Percentiles rank a stretch among this genome's conserved stretches.
These are phyloP conservation scores for Medicago truncatula DNA, from an alignment of 306 rosid species.

Conservation along the genomic window MtrunA17r5.0-ANR NC_053049.1:5248001-5248500, in stretches of 20 bases:
- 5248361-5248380: constrained; percentile 74
- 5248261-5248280: constrained; percentile 84
- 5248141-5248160: constrained; percentile 24
- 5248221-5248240: constrained; percentile 54
- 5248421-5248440: neutral
- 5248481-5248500: neutral
- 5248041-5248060: no score
- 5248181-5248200: neutral
- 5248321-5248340: constrained; percentile 69
- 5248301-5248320: constrained; percentile 70
- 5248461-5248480: neutral
- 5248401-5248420: neutral
- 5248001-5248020: no score
- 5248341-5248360: constrained; percentile 88
- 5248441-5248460: no score
- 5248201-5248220: neutral
- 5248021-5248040: no score
- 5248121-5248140: constrained; percentile 30
- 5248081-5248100: constrained; percentile 50
- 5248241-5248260: constrained; percentile 67
- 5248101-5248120: neutral
- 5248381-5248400: neutral
- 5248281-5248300: constrained; percentile 83
- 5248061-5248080: no score
- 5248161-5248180: neutral